Conservation (phyloP, 2,329 filamentous ascomycete genomes). For the Claviceps monticola region DNA sequence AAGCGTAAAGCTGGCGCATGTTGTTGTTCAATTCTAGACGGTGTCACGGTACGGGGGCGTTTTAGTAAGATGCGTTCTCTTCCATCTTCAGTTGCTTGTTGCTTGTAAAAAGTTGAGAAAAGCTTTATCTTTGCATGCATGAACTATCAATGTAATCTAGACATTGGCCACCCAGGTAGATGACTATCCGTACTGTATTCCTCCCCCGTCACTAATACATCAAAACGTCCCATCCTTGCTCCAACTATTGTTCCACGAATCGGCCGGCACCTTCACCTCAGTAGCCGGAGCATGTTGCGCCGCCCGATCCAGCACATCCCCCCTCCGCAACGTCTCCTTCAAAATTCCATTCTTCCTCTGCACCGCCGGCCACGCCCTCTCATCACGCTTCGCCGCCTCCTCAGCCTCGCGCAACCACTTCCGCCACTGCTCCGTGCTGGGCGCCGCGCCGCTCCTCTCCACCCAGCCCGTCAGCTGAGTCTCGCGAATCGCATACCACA, state of each 20-base stretch:
- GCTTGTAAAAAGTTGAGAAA: no score
- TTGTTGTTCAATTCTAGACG: background rate
- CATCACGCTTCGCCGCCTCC: conserved; percentile 17
- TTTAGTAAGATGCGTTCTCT: background rate
- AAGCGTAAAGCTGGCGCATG: background rate
- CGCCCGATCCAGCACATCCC: conserved; percentile 12
- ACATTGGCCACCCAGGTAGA: background rate
- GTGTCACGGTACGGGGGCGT: background rate
- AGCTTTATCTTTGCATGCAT: no score
- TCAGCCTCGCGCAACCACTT: conserved; percentile 38
- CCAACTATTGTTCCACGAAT: conserved; percentile 8
- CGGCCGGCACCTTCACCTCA: conserved; percentile 12
- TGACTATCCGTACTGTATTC: background rate
- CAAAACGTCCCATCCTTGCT: conserved; percentile 14
- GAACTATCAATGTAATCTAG: no score
- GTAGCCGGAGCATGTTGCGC: conserved; percentile 17
- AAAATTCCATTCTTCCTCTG: conserved; percentile 35
- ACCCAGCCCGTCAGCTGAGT: conserved; percentile 41
- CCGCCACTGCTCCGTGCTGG: conserved; percentile 37
- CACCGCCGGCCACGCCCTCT: conserved; percentile 32
- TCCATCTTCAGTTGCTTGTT: no score
- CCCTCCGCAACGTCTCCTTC: conserved; percentile 14
- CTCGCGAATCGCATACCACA: conserved; percentile 46
- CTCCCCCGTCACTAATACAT: background rate
- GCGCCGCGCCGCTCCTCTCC: conserved; percentile 34